Percentiles rank a stretch among this genome's conserved stretches.
Evolutionary conservation across 2,329 filamentous ascomycete genomes (phyloP).

Genomic region (Epichloe uncinata): DNA sequence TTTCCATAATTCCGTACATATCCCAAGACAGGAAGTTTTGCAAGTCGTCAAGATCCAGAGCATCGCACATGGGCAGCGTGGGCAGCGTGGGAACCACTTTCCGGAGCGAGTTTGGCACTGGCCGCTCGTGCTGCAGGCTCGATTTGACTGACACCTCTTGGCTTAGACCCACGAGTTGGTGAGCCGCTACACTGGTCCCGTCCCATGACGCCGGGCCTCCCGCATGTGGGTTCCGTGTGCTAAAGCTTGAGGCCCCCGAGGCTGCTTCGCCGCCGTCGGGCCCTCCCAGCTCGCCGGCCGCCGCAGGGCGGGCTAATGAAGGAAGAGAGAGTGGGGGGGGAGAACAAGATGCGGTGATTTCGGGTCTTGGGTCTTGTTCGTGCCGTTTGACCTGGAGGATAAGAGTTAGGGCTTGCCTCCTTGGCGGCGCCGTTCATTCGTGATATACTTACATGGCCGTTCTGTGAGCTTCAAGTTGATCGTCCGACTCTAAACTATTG

Average conservation of each 20-base stretch:
- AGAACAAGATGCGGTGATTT: constrained; percentile 10
- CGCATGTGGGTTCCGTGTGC: constrained; percentile 11
- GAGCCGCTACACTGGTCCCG: constrained; percentile 13
- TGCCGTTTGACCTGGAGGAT: constrained; percentile 6
- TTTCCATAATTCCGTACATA: constrained; percentile 28
- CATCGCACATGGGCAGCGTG: constrained; percentile 20
- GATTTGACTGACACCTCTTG: constrained; percentile 15
- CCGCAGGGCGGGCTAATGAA: constrained; percentile 10
- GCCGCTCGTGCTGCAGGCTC: constrained; percentile 25
- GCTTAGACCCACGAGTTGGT: constrained; percentile 14
- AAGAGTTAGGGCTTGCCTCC: neutral
- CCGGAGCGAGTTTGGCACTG: constrained; percentile 15
- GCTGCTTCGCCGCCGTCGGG: constrained; percentile 7
- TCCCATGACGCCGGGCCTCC: constrained; percentile 13
- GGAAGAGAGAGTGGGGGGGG: constrained; percentile 14
- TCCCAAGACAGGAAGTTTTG: constrained; percentile 27
- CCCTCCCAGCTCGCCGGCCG: constrained; percentile 1
- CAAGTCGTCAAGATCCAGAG: constrained; percentile 24
- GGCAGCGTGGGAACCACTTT: constrained; percentile 10
- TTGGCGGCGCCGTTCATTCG: neutral
- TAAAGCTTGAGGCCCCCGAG: constrained; percentile 9
- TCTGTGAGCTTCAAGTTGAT: constrained; percentile 11
- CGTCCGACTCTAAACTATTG: constrained; percentile 11
- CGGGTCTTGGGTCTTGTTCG: constrained; percentile 6
- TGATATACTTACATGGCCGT: constrained; percentile 9